Evolutionary conservation across 257 asterid genomes (phyloP).

Genomic region (Nicotiana knightiana): DNA sequence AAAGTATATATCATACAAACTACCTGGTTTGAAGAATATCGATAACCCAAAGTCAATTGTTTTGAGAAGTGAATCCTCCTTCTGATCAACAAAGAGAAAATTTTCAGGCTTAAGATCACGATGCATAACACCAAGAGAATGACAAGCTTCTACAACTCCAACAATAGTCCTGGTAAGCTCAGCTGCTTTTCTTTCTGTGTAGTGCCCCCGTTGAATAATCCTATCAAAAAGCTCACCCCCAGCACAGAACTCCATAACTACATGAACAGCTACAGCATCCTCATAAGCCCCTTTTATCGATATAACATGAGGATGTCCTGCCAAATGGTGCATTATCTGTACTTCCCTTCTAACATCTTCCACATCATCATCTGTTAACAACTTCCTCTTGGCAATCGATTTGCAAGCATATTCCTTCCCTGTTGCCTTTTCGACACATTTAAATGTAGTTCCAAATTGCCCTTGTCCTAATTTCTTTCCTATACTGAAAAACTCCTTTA

Average conservation of each 20-base stretch:
- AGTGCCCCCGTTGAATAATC: conserved; percentile 87
- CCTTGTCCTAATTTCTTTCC: conserved; percentile 95
- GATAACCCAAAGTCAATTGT: conserved; percentile 92
- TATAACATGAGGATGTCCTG: conserved; percentile 81
- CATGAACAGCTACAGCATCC: conserved; percentile 82
- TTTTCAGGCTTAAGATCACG: conserved; percentile 96
- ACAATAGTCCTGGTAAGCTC: conserved; percentile 90
- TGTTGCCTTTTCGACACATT: conserved; percentile 62
- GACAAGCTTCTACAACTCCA: conserved; percentile 94
- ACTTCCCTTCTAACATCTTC: conserved; percentile 95
- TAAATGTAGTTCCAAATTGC: conserved; percentile 83
- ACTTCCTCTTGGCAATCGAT: conserved; percentile 88
- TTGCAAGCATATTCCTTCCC: conserved; percentile 76
- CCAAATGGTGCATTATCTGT: conserved; percentile 93
- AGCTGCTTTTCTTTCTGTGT: conserved; percentile 89
- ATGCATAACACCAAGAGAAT: conserved; percentile 92
- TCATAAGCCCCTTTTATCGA: conserved; percentile 90
- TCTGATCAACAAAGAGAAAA: conserved; percentile 74
- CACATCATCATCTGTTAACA: conserved; percentile 75
- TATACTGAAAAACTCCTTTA: conserved; percentile 62
- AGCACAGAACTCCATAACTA: conserved; percentile 84
- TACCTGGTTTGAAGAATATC: conserved; percentile 90
- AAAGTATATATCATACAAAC: background rate
- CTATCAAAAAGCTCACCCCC: conserved; percentile 95
- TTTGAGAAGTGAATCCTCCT: conserved; percentile 85